Evolutionary conservation across 2,329 filamentous ascomycete genomes (phyloP).

Genomic region (Fusarium hostae): DNA sequence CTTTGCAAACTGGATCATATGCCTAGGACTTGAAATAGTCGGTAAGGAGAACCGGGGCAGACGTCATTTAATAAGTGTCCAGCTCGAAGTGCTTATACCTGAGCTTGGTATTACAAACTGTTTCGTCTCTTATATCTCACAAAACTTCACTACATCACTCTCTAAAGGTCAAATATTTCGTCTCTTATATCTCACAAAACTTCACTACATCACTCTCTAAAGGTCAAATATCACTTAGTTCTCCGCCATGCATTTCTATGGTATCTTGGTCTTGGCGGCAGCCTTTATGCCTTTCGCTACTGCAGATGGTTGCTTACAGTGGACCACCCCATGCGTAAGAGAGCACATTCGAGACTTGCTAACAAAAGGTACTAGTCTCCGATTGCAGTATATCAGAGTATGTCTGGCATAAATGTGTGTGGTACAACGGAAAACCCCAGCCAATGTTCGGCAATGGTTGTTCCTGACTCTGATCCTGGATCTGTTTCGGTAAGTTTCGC

Average conservation of each 20-base stretch:
- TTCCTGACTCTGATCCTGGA: neutral
- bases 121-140: too few species aligned
- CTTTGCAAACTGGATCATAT: neutral
- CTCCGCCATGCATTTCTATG: neutral
- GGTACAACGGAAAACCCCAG: neutral
- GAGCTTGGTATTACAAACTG: too few species aligned
- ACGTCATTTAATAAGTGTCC: accelerated
- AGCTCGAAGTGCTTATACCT: neutral
- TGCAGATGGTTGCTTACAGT: neutral
- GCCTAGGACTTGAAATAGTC: neutral
- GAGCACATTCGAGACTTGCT: too few species aligned
- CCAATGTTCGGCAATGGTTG: neutral
- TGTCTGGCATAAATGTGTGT: neutral
- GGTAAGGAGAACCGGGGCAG: accelerated
- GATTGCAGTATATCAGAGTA: accelerated
- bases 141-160: neutral
- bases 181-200: too few species aligned
- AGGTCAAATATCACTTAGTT: accelerated
- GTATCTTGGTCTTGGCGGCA: neutral
- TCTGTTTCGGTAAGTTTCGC: neutral
- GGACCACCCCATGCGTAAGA: neutral
- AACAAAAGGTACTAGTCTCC: too few species aligned
- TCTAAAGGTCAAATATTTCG: neutral
- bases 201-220: neutral
- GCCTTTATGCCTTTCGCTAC: neutral